Conservation (phyloP, 169 alveolate genomes). For the Besnoitia besnoiti region DNA sequence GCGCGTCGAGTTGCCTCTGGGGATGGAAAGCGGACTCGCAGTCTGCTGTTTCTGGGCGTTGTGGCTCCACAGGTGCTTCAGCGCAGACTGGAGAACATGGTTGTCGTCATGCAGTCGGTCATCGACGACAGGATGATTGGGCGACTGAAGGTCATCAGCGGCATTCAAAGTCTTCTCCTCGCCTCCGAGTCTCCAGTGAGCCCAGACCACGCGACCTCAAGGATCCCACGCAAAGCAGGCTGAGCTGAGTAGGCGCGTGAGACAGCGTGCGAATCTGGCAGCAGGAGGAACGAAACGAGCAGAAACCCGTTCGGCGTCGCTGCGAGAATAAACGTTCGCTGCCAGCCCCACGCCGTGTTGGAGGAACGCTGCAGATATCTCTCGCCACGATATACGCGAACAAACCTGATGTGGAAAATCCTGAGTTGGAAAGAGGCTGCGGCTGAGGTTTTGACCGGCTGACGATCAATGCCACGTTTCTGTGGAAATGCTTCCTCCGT, state of each 20-base stretch:
- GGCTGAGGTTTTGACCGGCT: no score
- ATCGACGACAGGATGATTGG: slow-evolving; percentile 41
- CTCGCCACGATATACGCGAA: no score
- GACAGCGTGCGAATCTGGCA: no score
- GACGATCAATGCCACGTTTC: no score
- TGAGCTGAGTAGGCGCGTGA: neutral
- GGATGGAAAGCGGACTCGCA: no score
- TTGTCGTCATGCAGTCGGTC: slow-evolving; percentile 40
- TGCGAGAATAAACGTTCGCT: neutral
- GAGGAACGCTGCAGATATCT: no score
- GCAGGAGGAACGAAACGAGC: no score
- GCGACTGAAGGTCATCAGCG: slow-evolving; percentile 30
- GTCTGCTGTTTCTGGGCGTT: neutral
- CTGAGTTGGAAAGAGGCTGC: no score
- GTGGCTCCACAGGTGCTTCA: slow-evolving; percentile 36
- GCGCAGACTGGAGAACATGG: slow-evolving; percentile 50
- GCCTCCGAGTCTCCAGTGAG: slow-evolving; percentile 50
- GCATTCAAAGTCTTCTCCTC: slow-evolving; percentile 27
- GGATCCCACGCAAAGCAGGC: neutral
- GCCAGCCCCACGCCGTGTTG: neutral
- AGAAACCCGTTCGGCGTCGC: no score
- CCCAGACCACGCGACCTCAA: neutral
- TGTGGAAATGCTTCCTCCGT: no score
- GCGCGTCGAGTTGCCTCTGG: neutral
- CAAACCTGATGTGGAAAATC: no score